Percentiles rank a stretch among this genome's conserved stretches.
phyloP scores from a whole-genome alignment of 179 eudicot species.

The Spergularia azorica region DNA sequence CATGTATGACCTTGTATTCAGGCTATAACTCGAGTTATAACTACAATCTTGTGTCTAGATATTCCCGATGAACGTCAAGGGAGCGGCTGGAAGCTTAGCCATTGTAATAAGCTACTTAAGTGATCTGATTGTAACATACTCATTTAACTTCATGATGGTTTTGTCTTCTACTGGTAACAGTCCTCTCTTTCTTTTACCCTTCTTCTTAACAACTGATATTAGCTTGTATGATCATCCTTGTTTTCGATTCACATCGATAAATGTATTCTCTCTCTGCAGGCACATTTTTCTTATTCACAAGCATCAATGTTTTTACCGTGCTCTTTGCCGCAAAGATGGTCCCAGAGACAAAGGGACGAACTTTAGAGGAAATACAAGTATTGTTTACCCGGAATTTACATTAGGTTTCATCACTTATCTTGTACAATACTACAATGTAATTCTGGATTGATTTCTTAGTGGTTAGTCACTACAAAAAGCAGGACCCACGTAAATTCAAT shows the following conservation, averaged over 20 bases:
- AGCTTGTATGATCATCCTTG: not conserved
- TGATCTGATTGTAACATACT: conserved; percentile 33
- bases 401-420: not conserved
- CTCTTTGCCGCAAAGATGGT: conserved; percentile 33
- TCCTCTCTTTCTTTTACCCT: not conserved
- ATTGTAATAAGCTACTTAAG: conserved; percentile 18
- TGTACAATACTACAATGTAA: too few species aligned
- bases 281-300: conserved; percentile 37
- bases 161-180: conserved; percentile 37
- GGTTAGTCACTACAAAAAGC: too few species aligned
- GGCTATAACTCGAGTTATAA: not conserved
- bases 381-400: conserved; percentile 18
- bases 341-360: conserved; percentile 46
- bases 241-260: not conserved
- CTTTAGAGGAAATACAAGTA: conserved; percentile 41
- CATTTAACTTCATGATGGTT: conserved; percentile 38
- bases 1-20: not conserved
- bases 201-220: not conserved
- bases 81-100: conserved; percentile 43
- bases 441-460: too few species aligned
- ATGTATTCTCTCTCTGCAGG: conserved; percentile 20
- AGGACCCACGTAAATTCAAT: too few species aligned
- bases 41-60: conserved; percentile 19
- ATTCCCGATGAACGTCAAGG: conserved; percentile 43
- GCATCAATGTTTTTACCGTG: conserved; percentile 29